Base-by-base conservation (phyloP, 1,284 basidiomycete species). In the Tilletia indica region DNA sequence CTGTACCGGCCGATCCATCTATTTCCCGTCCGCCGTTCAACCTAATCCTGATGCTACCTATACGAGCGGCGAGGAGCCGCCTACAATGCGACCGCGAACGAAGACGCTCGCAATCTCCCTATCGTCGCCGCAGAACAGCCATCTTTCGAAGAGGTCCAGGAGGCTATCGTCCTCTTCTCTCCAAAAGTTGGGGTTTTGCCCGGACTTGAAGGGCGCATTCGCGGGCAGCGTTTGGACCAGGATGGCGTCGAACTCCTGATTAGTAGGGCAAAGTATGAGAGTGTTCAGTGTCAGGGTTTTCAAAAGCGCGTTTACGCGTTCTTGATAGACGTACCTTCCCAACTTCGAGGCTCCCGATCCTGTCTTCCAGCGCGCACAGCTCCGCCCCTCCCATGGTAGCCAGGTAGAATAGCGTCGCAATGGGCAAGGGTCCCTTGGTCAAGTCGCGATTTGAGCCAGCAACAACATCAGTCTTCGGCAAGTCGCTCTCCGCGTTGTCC, bases 301-400 rank as follows among this genome's bases (percentile, higher is more conserved):
- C 9, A 45, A 14, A 45, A 2, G 25, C 25, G 25, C 25, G 25
- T 31, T 31, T 31, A 31, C 25, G 25, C 25, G 25, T 31, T 31
- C 25, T 31, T 31, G 25, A 31, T 31, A 45, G 19, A 45, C 70
- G 19, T 34, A 71, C 70, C 71, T 93, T 95, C 2, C 93, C 93
- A 0, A 87, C 86, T 34, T 86, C 87, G 72, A 99, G 91, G 36
- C 90, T 91, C 9, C 95, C 96, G n/a, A 93, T 88, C 49, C 87
- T 87, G 63, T 89, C 84, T 49, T 89, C 87, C 39, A 97, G 85
- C 68, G 88, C 87, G 81, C 93, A 95, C 0, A 98, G 90, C 45
- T 90, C 87, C 0, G 96, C 96, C 0, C 96, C 96, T 54, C 96
- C 95, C 38, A 92, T 86, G 2, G 95, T 99, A 9, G 96, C 94